phyloP scores from a whole-genome alignment of 108 stramenopile genomes.

The Cyclotella choctawhatcheeana region DNA sequence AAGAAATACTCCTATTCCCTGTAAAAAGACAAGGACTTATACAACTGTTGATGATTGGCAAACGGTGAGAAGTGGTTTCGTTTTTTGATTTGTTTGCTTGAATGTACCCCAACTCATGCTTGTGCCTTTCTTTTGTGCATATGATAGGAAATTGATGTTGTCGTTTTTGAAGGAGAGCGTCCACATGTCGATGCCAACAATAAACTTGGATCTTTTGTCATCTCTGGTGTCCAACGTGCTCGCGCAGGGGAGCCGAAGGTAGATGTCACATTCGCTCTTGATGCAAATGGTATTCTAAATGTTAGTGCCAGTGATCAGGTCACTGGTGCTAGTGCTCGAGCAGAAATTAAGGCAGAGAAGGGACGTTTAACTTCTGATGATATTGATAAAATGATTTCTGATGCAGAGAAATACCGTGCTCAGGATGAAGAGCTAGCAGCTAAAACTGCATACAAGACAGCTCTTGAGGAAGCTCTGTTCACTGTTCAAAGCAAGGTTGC shows the following conservation, averaged over 20 bases:
- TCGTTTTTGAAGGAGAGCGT: constrained; percentile 88
- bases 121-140: background rate
- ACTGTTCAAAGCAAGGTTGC: constrained; percentile 61
- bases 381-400: constrained; percentile 91
- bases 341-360: constrained; percentile 89
- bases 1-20: constrained; percentile 75
- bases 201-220: constrained; percentile 85
- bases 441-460: constrained; percentile 66
- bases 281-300: constrained; percentile 91
- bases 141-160: constrained; percentile 71
- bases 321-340: constrained; percentile 87
- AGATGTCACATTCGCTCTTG: constrained; percentile 78
- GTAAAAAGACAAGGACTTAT: constrained; percentile 73
- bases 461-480: constrained; percentile 83
- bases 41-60: constrained; percentile 80
- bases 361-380: constrained; percentile 86
- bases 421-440: constrained; percentile 82
- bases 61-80: constrained; percentile 55
- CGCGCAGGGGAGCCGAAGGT: constrained; percentile 86
- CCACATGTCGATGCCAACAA: constrained; percentile 82
- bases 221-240: constrained; percentile 80
- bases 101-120: background rate
- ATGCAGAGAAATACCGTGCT: constrained; percentile 90
- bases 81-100: background rate
- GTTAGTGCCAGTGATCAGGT: constrained; percentile 89